Base-by-base conservation (phyloP, 257 asterid genomes). In the Pogostemon cablin region DNA sequence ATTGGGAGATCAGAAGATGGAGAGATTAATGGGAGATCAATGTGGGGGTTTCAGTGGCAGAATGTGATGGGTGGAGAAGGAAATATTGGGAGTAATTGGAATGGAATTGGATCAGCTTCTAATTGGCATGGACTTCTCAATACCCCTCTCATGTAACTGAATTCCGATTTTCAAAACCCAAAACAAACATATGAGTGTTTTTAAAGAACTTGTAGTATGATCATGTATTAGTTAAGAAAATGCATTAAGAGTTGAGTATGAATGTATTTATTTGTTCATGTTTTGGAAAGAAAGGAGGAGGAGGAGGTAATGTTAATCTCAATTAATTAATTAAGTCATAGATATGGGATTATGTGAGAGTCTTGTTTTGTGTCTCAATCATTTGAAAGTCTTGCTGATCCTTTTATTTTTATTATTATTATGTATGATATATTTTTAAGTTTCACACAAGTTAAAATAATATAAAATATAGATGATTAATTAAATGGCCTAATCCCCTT, bases 31-130 rank as follows among this genome's bases (percentile, higher is more conserved):
- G 75, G 58, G 12, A 82, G 79, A 66, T 76, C 79, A 0, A 79
- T 87, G 8, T 81, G 91, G 90, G 91, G 90, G 9, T 81, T 85
- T 57, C 89, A 92, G 10, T 88, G 96, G 97, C 89, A 79, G 40
- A 71, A 66, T 53, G 40, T 12, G 57, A 84, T 75, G n/a, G 74
- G 64, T 5, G 78, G 67, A 47, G 84, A 74, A 40, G 80, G 75
- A 54, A 76, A 66, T 62, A 68, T 78, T 60, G 69, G 73, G 5
- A 84, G 76, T 25, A 25, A 25, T 75, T 77, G 95, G 90, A 85
- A 80, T 71, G 89, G 87, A 50, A 80, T 86, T 62, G 86, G 84
- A 25, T 25, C 32, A 9, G 67, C 88, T 9, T 74, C 91, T 0
- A 74, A 43, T 62, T 83, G 89, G 86, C 96, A 88, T 65, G 97